phyloP scores from a whole-genome alignment of 73 alveolate genomes.

The Paramecium pentaurelia region DNA sequence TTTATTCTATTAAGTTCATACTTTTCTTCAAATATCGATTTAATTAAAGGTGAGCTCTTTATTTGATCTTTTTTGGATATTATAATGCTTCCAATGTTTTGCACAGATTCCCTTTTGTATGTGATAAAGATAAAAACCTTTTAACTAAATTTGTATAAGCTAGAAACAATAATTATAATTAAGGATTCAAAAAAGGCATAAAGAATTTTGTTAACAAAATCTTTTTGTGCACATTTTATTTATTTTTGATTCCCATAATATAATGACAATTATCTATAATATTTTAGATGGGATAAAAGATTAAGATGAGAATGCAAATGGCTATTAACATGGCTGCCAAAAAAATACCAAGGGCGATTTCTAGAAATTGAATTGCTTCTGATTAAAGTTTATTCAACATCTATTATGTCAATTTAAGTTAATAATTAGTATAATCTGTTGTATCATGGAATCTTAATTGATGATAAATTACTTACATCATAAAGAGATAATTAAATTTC shows the following conservation, averaged over 20 bases:
- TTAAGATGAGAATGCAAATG: not conserved
- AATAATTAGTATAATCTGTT: not conserved
- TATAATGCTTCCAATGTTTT: not conserved
- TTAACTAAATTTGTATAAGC: not conserved
- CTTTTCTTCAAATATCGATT: not conserved
- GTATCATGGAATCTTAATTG: not conserved
- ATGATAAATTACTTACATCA: not conserved
- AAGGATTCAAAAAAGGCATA: not conserved
- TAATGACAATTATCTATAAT: not conserved
- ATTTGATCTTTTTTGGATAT: not conserved
- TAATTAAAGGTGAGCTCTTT: not conserved
- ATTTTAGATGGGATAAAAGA: not conserved
- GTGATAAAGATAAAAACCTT: not conserved
- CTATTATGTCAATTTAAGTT: not conserved
- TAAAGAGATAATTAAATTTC: not conserved
- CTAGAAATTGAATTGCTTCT: not conserved
- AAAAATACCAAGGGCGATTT: not conserved
- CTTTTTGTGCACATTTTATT: not conserved
- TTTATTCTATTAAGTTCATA: not conserved
- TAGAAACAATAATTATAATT: not conserved
- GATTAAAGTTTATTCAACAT: not conserved
- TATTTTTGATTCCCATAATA: not conserved
- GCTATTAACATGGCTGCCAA: not conserved
- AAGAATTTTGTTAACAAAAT: not conserved
- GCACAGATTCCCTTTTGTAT: not conserved